phyloP scores from a whole-genome alignment of 352 stramenopile genomes.

The Halophytophthora polymorphica region DNA sequence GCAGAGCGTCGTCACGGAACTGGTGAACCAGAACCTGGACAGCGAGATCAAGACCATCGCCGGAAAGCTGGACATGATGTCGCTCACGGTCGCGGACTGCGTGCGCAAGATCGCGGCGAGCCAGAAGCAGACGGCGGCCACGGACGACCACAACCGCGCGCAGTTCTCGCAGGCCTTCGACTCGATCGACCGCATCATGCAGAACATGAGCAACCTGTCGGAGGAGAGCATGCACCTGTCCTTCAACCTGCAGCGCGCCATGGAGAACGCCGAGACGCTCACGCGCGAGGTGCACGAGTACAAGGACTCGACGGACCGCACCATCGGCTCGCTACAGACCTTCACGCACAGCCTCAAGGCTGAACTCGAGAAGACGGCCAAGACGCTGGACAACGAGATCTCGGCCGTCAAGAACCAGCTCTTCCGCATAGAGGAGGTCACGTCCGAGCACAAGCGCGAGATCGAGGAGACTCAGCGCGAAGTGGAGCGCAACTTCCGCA shows the following conservation, averaged over 20 bases:
- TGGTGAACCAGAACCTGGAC: slow-evolving; percentile 60
- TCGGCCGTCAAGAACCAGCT: slow-evolving; percentile 66
- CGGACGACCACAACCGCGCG: slow-evolving; percentile 53
- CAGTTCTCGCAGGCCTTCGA: slow-evolving; percentile 69
- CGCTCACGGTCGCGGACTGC: slow-evolving; percentile 46
- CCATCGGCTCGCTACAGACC: slow-evolving; percentile 36
- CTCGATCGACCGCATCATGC: slow-evolving; percentile 57
- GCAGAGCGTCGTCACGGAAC: slow-evolving; percentile 43
- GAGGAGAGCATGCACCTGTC: slow-evolving; percentile 71
- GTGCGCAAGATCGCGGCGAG: slow-evolving; percentile 55
- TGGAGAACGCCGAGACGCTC: slow-evolving; percentile 45
- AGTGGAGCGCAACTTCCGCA: slow-evolving; percentile 51
- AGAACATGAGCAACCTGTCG: slow-evolving; percentile 64
- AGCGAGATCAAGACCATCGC: slow-evolving; percentile 50
- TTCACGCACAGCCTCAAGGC: slow-evolving; percentile 34
- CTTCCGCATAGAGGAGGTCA: slow-evolving; percentile 71
- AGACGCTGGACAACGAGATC: slow-evolving; percentile 63
- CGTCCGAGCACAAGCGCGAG: slow-evolving; percentile 50
- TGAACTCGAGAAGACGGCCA: slow-evolving; percentile 47
- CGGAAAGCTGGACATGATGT: slow-evolving; percentile 51
- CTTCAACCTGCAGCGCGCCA: slow-evolving; percentile 60
- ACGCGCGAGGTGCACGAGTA: slow-evolving; percentile 48
- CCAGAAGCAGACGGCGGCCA: slow-evolving; percentile 50
- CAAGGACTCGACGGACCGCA: slow-evolving; percentile 35
- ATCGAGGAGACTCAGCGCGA: slow-evolving; percentile 60